Evolutionary conservation across 495 filamentous ascomycete genomes (phyloP), one percentile per base, ranked within the genome.

Genomic region (Penicillium goetzii): DNA sequence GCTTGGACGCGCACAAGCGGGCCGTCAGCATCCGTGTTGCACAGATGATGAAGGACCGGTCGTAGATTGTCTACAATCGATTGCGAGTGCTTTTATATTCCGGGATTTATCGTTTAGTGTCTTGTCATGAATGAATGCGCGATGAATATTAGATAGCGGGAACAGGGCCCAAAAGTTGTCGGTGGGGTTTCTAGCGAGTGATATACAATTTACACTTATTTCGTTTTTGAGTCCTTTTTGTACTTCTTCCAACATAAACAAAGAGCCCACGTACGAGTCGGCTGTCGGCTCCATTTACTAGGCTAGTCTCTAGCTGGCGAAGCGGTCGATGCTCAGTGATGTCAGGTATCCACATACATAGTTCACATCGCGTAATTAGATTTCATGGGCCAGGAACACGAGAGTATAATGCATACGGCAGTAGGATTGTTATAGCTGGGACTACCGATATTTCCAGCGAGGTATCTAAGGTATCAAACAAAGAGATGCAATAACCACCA

Each of bases 1-100:
- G 95, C 74, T 77, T 99, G 56, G 95, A 99, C 70, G 95, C 95
- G 23, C 95, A 99, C 80, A 87, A 93, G 70, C 81, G 93, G 69
- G 95, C 95, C 7, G 93, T 99, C 40, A 90, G 88, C 78, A 92
- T 99, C 62, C 85, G 95, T 57, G 78, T 98, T 66, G 85, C 86
- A 51, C 81, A 85, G 64, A 86, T 92, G 82, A 81, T 85, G 69
- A 79, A 72, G 70, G 64, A 72, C 56, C 63, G 73, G 63, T 69
- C 68, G 50, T 68, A 56, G 55, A 52, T 41, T 14, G 12, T 15
- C 8, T 56, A 5, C 32, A 15, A 33, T 10, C 5, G 14, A 26
- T 58, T 17, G 11, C 36, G 7, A 28, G 21, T 41, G 55, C 19
- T 34, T 57, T 30, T 32, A 32, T 5, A 23, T 55, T 38, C 21